Base-by-base conservation (phyloP, 2,329 filamentous ascomycete species). In the Pseudogymnoascus sp. region DNA sequence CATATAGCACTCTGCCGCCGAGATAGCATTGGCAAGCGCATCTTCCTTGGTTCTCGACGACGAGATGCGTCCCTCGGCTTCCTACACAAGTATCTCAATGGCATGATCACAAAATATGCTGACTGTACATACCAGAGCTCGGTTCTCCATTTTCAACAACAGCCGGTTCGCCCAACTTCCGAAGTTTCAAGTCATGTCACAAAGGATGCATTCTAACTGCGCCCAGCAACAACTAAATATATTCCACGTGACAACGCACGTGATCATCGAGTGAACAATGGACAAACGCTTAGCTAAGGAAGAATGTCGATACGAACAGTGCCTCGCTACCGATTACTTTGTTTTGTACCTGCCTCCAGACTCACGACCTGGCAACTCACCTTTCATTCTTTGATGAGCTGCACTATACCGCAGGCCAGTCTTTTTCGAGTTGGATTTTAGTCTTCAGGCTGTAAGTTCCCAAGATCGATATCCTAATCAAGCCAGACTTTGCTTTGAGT, bases 1-100 rank as follows among this genome's bases (percentile, higher is more conserved):
- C 86, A 97, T 90, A 69, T 95, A 93, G 60, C 89, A 78, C 73
- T 97, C 91, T 22, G 87, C 89, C 4, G 89, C 90, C 67, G 82
- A 79, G 71, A 96, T 91, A 60, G 91, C 88, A 73, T 90, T 83
- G 61, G 86, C 79, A 62, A 97, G 81, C 46, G 91, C 91, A 68
- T 87, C 85, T 68, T 82, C 77, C 67, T 84, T 82, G 59, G 80
- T 83, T 24, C 74, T 72, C 38, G 84, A 78, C 65, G 74, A 72
- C 65, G 78, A 74, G 69, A 88, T 76, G 70, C 76, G 76, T 64
- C 75, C 76, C 74, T 86, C 84, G 66, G 78, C 79, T 75, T 78
- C 80, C 84, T 86, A 72, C 4, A 33, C 16, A 33, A 16, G 24
- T 8, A 33, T 35, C 16, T 56, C 50, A 56, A 33, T 56, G 50